Evolutionary conservation across 768 basidiomycete genomes (phyloP), one percentile per base, ranked within the genome.

Genomic region (Fistulinella prunicolor): DNA sequence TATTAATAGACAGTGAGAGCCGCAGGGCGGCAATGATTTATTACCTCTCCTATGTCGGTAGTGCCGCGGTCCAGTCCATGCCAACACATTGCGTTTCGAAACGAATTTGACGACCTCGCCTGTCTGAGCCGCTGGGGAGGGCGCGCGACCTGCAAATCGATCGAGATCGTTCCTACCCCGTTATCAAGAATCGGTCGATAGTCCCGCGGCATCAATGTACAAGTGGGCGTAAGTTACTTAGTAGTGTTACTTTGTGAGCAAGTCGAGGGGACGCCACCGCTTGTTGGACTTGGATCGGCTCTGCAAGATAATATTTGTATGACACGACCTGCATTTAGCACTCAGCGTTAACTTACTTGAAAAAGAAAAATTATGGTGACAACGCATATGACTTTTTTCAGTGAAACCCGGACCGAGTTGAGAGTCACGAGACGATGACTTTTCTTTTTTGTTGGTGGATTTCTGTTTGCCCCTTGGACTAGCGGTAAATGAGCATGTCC

Each of bases 321-420:
- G 26, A 28, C 26, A 28, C 6, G 26, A 28, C 26, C 26, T 28
- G 26, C 26, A n/a, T n/a, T n/a, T 28, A 28, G 26, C 26, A 10
- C 26, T 28, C 22, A 6, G 19, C 16, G 4, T 14, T 38, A 29
- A 26, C 23, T 36, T n/a, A 19, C 57, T 57, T 9, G 38, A 47
- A 59, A 58, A 50, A 55, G 57, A 20, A 38, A 42, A 41, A 56
- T 56, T 50, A 36, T 20, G 26, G 26, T 28, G 26, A 28, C 26
- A 28, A 28, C 26, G 10, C 34, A 50, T 42, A 43, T 44, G 42
- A 47, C 38, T 47, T 14, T 8, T 47, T 50, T 47, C 44, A 41
- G 44, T 46, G 20, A 17, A 7, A n/a, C 16, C 21, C 28, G 29
- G 42, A 36, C 24, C 12, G 13, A 28, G 10, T 28, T n/a, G n/a